Evolutionary conservation across 148 eudicot genomes (phyloP), one percentile per base, ranked within the genome.

Genomic region (Drosera capensis): DNA sequence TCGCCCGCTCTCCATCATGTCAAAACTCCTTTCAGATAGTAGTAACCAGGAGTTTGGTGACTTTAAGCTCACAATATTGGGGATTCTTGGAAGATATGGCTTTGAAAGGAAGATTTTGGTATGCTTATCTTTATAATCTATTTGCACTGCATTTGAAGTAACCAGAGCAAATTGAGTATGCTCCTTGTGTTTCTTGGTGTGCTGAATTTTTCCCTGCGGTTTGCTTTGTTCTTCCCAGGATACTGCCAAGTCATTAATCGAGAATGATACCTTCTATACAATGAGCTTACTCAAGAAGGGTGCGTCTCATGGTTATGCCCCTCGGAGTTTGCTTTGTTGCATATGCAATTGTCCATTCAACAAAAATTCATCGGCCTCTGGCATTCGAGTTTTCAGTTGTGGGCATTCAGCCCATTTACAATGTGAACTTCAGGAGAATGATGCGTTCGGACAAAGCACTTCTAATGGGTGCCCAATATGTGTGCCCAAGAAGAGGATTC

Each of bases 11-110:
- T 62, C 71, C 52, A 78, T 88, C 64, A 88, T 88, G 92, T 52
- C 71, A 40, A 88, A 88, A 45, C 92, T 88, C 43, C 79, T 88
- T 38, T 72, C 92, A 42, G 97, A 88, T 54, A 83, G 80, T 54
- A 76, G 87, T 23, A 59, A 66, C 60, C 97, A 84, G 67, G 97
- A 88, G 62, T 88, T 88, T 65, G 97, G 97, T 65, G 94, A 84
- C 73, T 83, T 83, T 43, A 88, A 84, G 64, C 78, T 68, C 41
- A 84, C 94, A 20, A 88, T 88, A 45, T 40, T 88, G 65, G 94
- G 87, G 61, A 84, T 88, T 92, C 86, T 88, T 54, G 97, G 94
- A 55, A 80, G 79, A 39, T 88, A 88, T 55, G 86, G 84, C 56
- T 88, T 88, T 54, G 97, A 88, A 56, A 80, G 82, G 62, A 71